Evolutionary conservation across 177 flowering plant species (phyloP), one percentile per base, ranked within the genome.

Genomic region (Vitis hybrid): DNA sequence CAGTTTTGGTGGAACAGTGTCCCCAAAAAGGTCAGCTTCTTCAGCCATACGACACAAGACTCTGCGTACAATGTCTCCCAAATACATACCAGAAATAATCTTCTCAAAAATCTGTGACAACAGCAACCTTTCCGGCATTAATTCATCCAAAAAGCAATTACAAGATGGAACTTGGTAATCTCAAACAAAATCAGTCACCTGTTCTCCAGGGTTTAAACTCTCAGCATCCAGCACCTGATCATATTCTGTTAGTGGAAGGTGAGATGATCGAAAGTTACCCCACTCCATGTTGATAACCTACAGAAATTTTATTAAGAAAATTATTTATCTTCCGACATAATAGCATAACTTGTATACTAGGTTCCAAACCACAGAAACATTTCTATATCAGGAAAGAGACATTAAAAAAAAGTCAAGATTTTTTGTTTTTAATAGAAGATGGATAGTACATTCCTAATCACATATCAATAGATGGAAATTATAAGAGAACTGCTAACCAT

Each of bases 211-310:
- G 70, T 94, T 92, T 65, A 91, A 77, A 81, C 92, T 88, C 62
- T 94, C 98, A 69, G 58, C 76, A 88, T 92, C 98, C 64, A 94
- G 69, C 50, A 84, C 85, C 8, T 80, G 78, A 75, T 94, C 98
- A 82, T 86, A 91, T 66, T 90, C 97, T 57, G 97, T 90, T 16
- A 89, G 58, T 12, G 98, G 97, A 77, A 94, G 89, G 76, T 91
- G 94, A 12, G 94, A 86, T 39, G 97, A 88, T 49, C 88, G 79
- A 81, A 94, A 92, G 80, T 88, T 94, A 65, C 97, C 98, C 98
- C 98, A 94, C 75, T 94, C 98, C 90, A 87, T 95, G 77, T 95
- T 95, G 75, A 95, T 91, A 49, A 91, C 99, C 99, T 95, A 68
- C 49, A 58, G 16, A 29, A 22, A 45, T 22, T 26, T 51, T 62